phyloP scores from a whole-genome alignment of 1,284 basidiomycete species.

The Wallemia ichthyophaga region DNA sequence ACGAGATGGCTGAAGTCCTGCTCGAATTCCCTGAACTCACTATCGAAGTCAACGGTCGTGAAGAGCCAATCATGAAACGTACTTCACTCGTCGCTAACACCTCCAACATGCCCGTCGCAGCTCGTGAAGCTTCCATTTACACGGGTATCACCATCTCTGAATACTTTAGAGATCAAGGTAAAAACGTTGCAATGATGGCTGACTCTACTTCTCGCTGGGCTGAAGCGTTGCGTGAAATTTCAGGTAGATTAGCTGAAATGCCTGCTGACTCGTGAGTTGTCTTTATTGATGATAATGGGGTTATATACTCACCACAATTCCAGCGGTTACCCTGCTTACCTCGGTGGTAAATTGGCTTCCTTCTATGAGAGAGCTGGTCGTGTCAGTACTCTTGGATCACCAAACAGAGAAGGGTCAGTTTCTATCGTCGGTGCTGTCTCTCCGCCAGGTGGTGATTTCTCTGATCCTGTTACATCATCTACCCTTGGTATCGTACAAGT shows the following conservation, averaged over 20 bases:
- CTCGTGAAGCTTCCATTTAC: slow-evolving; percentile 97
- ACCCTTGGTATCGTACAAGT: slow-evolving; percentile 97
- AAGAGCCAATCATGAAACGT: slow-evolving; percentile 99
- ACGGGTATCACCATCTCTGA: slow-evolving; percentile 97
- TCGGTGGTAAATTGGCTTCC: slow-evolving; percentile 75
- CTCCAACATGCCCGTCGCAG: slow-evolving; percentile 99
- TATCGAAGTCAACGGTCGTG: slow-evolving; percentile 55
- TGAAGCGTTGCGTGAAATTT: slow-evolving; percentile 95
- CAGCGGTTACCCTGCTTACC: slow-evolving; percentile 75
- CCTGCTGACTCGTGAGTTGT: slow-evolving; percentile 52
- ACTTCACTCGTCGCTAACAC: slow-evolving; percentile 97
- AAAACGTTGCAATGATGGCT: slow-evolving; percentile 98
- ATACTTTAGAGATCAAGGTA: slow-evolving; percentile 97
- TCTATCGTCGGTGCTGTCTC: slow-evolving; percentile 98
- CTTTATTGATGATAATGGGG: not conserved
- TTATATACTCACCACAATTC: not conserved
- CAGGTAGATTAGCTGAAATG: slow-evolving; percentile 97
- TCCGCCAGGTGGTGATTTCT: slow-evolving; percentile 96
- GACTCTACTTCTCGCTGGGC: slow-evolving; percentile 99
- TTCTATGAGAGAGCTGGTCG: slow-evolving; percentile 99
- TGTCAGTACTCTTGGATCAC: slow-evolving; percentile 70
- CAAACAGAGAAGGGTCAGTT: slow-evolving; percentile 64
- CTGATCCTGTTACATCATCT: slow-evolving; percentile 88
- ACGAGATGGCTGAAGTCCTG: slow-evolving; percentile 96
- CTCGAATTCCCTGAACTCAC: slow-evolving; percentile 80